A percentile compares a stretch with the other conserved stretches of the same genome.
These are phyloP conservation scores for Psilocybe sp. DNA, from an alignment of 768 basidiomycete genomes.

Conservation along the genomic window DNA sequence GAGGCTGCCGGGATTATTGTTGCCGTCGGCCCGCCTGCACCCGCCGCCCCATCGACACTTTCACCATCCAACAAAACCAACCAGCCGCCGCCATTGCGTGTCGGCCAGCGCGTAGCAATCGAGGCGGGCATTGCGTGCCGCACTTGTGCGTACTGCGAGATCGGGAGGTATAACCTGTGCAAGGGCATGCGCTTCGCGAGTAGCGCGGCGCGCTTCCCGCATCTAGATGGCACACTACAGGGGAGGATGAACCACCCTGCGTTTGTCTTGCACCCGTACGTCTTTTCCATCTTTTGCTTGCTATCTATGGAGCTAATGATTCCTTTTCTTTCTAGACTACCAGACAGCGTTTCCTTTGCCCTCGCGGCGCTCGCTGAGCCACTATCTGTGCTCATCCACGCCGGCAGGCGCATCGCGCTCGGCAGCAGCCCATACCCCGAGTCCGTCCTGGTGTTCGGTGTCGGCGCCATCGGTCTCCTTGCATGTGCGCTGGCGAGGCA, in stretches of 20 bases:
- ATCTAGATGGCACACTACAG: constrained; percentile 90
- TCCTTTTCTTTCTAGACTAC: constrained; percentile 46
- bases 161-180: constrained; percentile 92
- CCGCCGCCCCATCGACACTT: no score
- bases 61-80: no score
- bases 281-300: constrained; percentile 16
- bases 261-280: constrained; percentile 83
- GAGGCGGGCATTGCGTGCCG: constrained; percentile 92
- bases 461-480: constrained; percentile 90
- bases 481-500: constrained; percentile 78
- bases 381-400: constrained; percentile 83
- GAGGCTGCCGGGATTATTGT: constrained; percentile 88
- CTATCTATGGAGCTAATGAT: not conserved
- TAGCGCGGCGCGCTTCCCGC: constrained; percentile 89
- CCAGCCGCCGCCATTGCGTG: constrained; percentile 56
- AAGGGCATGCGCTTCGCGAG: constrained; percentile 85
- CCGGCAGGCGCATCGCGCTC: constrained; percentile 37
- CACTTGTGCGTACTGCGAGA: constrained; percentile 62
- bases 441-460: constrained; percentile 85
- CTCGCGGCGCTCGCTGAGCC: constrained; percentile 91
- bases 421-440: constrained; percentile 43
- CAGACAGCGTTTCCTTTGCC: constrained; percentile 73
- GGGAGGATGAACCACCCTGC: constrained; percentile 87
- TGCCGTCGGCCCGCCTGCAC: constrained; percentile 58
- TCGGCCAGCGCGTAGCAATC: constrained; percentile 89